Evolutionary conservation across 176 grass and related monocot species (phyloP).

Genomic region (Avena atlantica): DNA sequence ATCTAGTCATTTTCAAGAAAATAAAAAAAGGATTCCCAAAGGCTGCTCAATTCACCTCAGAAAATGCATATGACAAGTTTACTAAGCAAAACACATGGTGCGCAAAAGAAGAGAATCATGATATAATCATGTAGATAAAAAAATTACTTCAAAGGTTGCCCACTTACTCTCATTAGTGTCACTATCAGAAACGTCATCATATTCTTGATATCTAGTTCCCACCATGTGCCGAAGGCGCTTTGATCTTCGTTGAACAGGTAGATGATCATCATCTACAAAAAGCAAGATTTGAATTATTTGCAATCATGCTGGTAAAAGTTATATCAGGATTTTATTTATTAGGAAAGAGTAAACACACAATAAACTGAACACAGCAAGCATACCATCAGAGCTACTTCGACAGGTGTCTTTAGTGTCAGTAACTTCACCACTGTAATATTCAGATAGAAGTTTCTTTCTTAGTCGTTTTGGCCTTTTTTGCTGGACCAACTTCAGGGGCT

Average conservation of each 20-base stretch:
- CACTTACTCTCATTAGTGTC: constrained; percentile 32
- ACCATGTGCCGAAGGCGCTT: not conserved
- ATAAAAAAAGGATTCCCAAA: not conserved
- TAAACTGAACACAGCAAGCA: not conserved
- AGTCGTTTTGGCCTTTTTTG: constrained; percentile 42
- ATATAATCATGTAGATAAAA: not conserved
- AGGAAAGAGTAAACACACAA: not conserved
- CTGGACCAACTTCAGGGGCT: not conserved
- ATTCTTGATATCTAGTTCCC: not conserved
- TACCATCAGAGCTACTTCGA: constrained; percentile 38
- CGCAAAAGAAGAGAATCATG: not conserved
- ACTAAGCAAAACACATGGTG: constrained; percentile 21
- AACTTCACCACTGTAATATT: not conserved
- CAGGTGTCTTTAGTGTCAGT: constrained; percentile 24
- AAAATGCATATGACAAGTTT: not conserved
- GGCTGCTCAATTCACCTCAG: not conserved
- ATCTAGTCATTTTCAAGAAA: not conserved
- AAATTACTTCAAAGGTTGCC: constrained; percentile 13
- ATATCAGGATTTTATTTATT: not conserved
- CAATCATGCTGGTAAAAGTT: not conserved
- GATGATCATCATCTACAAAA: constrained; percentile 36
- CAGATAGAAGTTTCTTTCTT: not conserved
- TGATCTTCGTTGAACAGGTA: constrained; percentile 33
- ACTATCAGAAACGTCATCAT: constrained; percentile 20
- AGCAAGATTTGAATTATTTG: constrained; percentile 22